Evolutionary conservation across 345 rosid genomes (phyloP).

Genomic region (Pelargonium nanum): DNA sequence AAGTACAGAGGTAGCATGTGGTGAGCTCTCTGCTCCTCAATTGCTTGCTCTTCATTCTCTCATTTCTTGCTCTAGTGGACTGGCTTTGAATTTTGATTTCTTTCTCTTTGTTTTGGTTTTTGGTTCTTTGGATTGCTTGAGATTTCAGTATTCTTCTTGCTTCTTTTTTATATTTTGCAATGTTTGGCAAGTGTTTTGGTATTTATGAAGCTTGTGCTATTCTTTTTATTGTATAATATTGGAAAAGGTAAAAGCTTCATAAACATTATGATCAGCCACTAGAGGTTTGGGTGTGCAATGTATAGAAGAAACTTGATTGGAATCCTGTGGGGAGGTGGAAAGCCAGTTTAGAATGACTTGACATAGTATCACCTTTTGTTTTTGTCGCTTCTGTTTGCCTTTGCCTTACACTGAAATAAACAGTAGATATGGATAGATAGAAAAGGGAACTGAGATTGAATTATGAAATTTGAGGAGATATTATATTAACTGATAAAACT

Average conservation of each 20-base stretch:
- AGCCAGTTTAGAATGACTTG: neutral
- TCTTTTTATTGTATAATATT: neutral
- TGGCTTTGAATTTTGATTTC: neutral
- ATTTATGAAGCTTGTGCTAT: neutral
- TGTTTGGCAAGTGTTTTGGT: neutral
- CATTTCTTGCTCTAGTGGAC: neutral
- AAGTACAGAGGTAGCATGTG: constrained; percentile 96
- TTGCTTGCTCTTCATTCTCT: neutral
- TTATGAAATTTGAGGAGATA: neutral
- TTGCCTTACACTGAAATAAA: neutral
- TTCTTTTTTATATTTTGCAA: neutral
- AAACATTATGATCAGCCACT: too few species aligned
- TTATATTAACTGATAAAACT: neutral
- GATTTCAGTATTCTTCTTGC: too few species aligned
- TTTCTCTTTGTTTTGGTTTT: neutral
- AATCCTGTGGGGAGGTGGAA: too few species aligned
- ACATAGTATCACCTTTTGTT: neutral
- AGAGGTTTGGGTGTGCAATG: neutral
- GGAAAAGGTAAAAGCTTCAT: neutral
- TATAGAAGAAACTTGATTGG: too few species aligned
- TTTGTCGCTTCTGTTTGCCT: neutral
- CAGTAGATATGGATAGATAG: neutral
- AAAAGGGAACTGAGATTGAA: neutral
- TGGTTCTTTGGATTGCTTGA: neutral
- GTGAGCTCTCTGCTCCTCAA: constrained; percentile 16